Evolutionary conservation across 139 green algal genomes (phyloP).

Genomic region (Chlamydomonas sphaeroides): DNA sequence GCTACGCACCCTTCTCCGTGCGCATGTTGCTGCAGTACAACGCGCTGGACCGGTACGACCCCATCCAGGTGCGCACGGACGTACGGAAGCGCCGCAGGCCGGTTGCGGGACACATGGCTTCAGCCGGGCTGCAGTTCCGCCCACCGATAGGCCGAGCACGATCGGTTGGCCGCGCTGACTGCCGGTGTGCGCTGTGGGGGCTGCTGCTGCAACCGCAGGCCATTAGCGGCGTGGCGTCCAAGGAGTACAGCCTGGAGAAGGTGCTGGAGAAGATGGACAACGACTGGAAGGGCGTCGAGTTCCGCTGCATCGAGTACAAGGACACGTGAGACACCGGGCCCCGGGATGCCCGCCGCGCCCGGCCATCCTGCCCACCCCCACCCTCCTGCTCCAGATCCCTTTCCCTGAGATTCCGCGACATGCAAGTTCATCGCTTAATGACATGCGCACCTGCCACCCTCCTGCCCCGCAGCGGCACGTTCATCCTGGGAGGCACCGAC

Average conservation of each 20-base stretch:
- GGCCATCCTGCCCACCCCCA: too few relatives aligned
- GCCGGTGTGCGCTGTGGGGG: too few relatives aligned
- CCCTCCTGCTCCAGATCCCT: too few relatives aligned
- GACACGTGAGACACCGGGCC: conserved; percentile 75
- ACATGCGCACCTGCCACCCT: background rate
- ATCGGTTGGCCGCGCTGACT: too few relatives aligned
- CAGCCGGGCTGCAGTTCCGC: too few relatives aligned
- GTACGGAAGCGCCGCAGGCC: too few relatives aligned
- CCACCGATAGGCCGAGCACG: too few relatives aligned
- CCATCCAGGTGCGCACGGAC: conserved; percentile 48
- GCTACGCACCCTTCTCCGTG: conserved; percentile 68
- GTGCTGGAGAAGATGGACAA: conserved; percentile 81
- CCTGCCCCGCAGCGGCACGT: conserved; percentile 32
- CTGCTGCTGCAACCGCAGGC: too few relatives aligned
- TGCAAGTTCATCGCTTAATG: too few relatives aligned
- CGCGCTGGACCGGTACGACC: conserved; percentile 70
- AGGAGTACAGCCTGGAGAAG: conserved; percentile 76
- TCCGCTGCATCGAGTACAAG: conserved; percentile 76
- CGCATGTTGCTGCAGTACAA: conserved; percentile 70
- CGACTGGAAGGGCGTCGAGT: conserved; percentile 82
- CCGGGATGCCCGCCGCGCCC: too few relatives aligned
- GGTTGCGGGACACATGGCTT: too few relatives aligned
- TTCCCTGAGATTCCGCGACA: too few relatives aligned
- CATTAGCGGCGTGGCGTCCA: conserved; percentile 52
- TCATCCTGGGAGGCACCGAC: conserved; percentile 82